Evolutionary conservation across 2,329 filamentous ascomycete genomes (phyloP).

Genomic region (Lasiodiplodia hormozganensis): DNA sequence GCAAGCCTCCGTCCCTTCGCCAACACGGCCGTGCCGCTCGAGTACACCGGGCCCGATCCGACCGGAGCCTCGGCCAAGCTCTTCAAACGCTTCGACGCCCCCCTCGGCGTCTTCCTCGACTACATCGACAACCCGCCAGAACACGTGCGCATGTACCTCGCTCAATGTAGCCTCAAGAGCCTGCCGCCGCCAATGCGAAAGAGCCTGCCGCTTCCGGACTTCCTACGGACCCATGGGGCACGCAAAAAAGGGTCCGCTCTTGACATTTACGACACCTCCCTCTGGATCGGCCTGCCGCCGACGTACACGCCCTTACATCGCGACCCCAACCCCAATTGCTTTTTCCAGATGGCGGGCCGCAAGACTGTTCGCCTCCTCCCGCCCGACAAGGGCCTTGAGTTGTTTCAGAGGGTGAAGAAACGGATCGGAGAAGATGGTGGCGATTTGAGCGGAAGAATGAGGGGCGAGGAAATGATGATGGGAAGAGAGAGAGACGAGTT

Average conservation of each 20-base stretch:
- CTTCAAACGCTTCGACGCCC: conserved; percentile 66
- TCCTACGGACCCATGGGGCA: conserved; percentile 50
- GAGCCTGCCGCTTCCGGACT: conserved; percentile 58
- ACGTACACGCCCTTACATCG: conserved; percentile 91
- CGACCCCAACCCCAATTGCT: conserved; percentile 93
- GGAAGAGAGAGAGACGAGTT: conserved; percentile 73
- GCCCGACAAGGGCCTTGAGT: conserved; percentile 71
- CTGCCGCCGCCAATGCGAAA: conserved; percentile 72
- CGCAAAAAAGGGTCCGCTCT: conserved; percentile 57
- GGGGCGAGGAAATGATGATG: conserved; percentile 91
- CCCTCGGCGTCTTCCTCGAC: conserved; percentile 70
- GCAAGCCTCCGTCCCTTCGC: neutral
- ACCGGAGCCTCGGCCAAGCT: conserved; percentile 39
- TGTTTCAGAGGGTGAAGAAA: conserved; percentile 56
- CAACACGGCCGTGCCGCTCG: conserved; percentile 46
- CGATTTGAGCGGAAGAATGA: conserved; percentile 57
- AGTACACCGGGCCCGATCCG: conserved; percentile 55
- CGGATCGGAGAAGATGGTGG: conserved; percentile 12
- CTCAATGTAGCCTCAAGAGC: conserved; percentile 75
- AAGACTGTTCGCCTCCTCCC: conserved; percentile 78
- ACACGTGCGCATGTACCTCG: conserved; percentile 73
- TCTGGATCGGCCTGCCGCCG: conserved; percentile 87
- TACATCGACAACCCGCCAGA: conserved; percentile 51
- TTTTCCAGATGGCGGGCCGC: conserved; percentile 77
- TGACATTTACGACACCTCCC: conserved; percentile 83